These are phyloP conservation scores for Pleurotus ostreatus DNA, from an alignment of 768 basidiomycete genomes.

Conservation along the genomic window DNA sequence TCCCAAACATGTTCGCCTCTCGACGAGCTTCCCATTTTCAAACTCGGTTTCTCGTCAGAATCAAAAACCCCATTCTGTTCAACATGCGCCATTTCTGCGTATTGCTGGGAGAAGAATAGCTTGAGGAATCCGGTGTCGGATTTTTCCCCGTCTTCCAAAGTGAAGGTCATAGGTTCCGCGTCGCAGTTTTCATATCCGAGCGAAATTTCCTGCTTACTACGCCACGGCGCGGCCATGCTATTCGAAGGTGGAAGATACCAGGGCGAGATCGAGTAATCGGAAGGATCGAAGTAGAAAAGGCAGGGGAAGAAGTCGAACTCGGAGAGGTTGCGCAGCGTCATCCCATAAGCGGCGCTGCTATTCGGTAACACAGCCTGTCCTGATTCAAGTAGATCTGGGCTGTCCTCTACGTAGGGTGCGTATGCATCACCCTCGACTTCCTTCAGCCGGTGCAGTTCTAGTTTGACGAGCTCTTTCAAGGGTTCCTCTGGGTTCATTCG, in stretches of 20 bases:
- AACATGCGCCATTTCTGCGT: background rate
- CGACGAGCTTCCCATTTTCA: background rate
- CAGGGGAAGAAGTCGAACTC: slow-evolving; percentile 31
- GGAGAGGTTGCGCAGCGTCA: slow-evolving; percentile 30
- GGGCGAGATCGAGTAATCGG: slow-evolving; percentile 26
- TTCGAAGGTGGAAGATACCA: slow-evolving; percentile 25
- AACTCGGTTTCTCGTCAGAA: background rate
- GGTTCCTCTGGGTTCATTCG: slow-evolving; percentile 17
- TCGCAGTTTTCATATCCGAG: slow-evolving; percentile 39
- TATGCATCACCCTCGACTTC: background rate
- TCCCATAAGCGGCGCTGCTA: slow-evolving; percentile 23
- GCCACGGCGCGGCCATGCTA: slow-evolving; percentile 1
- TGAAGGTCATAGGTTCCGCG: slow-evolving; percentile 25
- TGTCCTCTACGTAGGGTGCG: background rate
- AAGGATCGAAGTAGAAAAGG: slow-evolving; percentile 39
- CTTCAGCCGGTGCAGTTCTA: slow-evolving; percentile 15
- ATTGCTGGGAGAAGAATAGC: slow-evolving; percentile 22
- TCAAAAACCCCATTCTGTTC: background rate
- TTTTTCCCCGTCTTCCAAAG: slow-evolving; percentile 22
- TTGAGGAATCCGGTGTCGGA: slow-evolving; percentile 41
- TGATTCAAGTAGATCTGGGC: background rate
- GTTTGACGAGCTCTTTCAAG: slow-evolving; percentile 19
- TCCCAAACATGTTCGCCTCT: background rate
- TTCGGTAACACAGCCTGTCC: slow-evolving; percentile 14
- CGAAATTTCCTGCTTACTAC: slow-evolving; percentile 13